Base-by-base conservation (phyloP, 805 yeast species). In the Ogataea salicorniae region DNA sequence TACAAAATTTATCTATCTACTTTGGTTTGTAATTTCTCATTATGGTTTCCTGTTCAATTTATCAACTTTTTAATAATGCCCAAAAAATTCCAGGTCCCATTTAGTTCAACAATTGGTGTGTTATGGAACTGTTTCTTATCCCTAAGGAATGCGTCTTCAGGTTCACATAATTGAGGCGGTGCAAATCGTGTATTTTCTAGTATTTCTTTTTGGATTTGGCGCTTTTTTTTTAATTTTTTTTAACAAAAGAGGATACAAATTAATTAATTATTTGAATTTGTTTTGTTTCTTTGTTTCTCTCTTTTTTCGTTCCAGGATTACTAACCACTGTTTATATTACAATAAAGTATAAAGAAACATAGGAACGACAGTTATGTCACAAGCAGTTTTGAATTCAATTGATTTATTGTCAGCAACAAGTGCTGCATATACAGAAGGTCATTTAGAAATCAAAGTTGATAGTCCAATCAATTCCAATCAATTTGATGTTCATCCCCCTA, bases 91-190 rank as follows among this genome's bases (percentile, higher is more conserved):
- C 98, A 92, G 66, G 95, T 92, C 5, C 97, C 97, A 0, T 92
- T 94, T 63, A 83, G 95, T 46, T 84, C 94, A 8, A 87, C 68
- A 17, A 72, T 94, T 6, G 92, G 96, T 29, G 95, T 92, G 17
- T 69, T 92, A 35, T 92, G 99, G 98, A 92, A 94, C 62, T 90
- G 97, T 46, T 91, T 86, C 69, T 70, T 92, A 43, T 89, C 96
- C 0, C 80, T 87, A 77, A 74, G 87, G 58, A 88, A 88, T 56
- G 83, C 88, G 1, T 46, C 61, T 34, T n/a, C 33, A 2, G 23
- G 31, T 9, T 1, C 41, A 8, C n/a, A n/a, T 9, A 20, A 16
- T 15, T n/a, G 23, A 16, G 29, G 41, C 41, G 13, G 41, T 20
- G 22, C 41, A 13, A 22, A 13, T 15, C 7, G 39, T 17, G 4